A percentile compares a stretch with the other conserved stretches of the same genome.
Conservation (phyloP, 805 yeast species). For the Metschnikowia santaceciliae region DNA sequence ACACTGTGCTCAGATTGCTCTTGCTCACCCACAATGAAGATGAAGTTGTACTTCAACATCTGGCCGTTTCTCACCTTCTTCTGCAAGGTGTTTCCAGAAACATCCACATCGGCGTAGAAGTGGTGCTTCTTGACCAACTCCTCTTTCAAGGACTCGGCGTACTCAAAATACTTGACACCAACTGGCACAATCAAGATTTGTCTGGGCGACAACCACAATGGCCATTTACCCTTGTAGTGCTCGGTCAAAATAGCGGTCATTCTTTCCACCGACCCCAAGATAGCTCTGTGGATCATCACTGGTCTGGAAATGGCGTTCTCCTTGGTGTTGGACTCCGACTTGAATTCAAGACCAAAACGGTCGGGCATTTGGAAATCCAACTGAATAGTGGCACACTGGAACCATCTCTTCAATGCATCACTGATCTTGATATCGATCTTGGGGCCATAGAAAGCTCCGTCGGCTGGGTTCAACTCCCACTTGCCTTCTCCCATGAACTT, state of each 20-base stretch:
- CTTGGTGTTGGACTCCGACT: conserved; percentile 55
- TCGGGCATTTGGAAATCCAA: conserved; percentile 96
- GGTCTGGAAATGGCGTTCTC: conserved; percentile 71
- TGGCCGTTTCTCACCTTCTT: conserved; percentile 98
- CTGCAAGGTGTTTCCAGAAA: conserved; percentile 92
- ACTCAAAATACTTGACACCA: conserved; percentile 87
- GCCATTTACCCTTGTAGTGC: conserved; percentile 99
- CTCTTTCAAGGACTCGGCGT: conserved; percentile 79
- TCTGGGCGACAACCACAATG: conserved; percentile 99
- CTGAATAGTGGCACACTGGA: conserved; percentile 98
- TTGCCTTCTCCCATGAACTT: conserved; percentile 71
- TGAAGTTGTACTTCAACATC: conserved; percentile 88
- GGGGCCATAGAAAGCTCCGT: conserved; percentile 95
- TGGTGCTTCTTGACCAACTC: conserved; percentile 60
- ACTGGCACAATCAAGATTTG: conserved; percentile 96
- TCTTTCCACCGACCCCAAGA: conserved; percentile 96
- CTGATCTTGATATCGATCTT: conserved; percentile 95
- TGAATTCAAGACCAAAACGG: conserved; percentile 87
- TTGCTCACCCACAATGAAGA: conserved; percentile 95
- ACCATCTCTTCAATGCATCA: conserved; percentile 95
- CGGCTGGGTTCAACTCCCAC: conserved; percentile 96
- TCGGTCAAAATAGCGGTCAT: conserved; percentile 98
- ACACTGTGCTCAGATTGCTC: conserved; percentile 78
- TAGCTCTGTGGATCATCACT: conserved; percentile 99
- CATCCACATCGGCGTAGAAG: conserved; percentile 89